Conservation (phyloP, 352 stramenopile species). For the Phytophthora pinifolia region DNA sequence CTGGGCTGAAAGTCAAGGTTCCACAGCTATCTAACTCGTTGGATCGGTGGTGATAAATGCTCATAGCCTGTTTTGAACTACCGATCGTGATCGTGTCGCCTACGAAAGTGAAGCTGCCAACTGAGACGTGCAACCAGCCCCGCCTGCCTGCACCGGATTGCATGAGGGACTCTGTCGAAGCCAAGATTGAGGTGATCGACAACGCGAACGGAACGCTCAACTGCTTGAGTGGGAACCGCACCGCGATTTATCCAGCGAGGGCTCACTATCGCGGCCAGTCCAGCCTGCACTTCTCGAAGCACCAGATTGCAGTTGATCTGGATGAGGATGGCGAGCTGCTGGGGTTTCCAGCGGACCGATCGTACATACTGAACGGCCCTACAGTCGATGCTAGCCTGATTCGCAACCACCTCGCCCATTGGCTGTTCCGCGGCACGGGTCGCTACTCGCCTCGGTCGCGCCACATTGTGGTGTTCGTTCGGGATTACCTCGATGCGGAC, state of each 20-base stretch:
- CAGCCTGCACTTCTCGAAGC: conserved; percentile 58
- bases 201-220: conserved; percentile 42
- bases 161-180: conserved; percentile 42
- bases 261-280: conserved; percentile 64
- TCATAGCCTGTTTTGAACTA: conserved; percentile 49
- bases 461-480: conserved; percentile 59
- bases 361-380: conserved; percentile 55
- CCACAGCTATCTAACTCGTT: conserved; percentile 10
- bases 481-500: conserved; percentile 25
- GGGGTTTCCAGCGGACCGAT: conserved; percentile 47
- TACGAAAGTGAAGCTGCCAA: conserved; percentile 42
- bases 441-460: conserved; percentile 58
- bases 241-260: conserved; percentile 33
- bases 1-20: neutral
- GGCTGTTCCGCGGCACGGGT: conserved; percentile 61
- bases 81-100: conserved; percentile 52
- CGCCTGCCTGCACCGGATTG: conserved; percentile 47
- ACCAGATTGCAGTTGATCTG: conserved; percentile 50
- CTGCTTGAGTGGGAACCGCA: conserved; percentile 38
- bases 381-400: conserved; percentile 62
- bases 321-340: conserved; percentile 34
- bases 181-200: conserved; percentile 56
- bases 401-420: conserved; percentile 70
- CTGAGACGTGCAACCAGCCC: conserved; percentile 49
- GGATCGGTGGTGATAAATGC: neutral